Conservation (phyloP, 2,329 filamentous ascomycete genomes). For the Tricladium varicosporioides region DNA sequence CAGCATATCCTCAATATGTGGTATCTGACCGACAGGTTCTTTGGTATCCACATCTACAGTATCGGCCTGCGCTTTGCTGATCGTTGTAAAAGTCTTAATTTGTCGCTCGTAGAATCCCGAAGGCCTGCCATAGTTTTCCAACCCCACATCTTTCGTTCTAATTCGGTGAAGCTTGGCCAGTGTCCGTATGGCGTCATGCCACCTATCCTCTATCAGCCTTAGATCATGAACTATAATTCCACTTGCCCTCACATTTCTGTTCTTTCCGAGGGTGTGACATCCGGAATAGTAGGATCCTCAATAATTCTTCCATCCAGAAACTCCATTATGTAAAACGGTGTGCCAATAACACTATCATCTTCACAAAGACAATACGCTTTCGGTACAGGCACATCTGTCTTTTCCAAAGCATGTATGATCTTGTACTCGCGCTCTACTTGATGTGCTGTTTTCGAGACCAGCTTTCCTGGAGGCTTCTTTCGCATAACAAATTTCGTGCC, state of each 20-base stretch:
- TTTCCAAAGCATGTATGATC: slow-evolving; percentile 78
- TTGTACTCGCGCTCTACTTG: slow-evolving; percentile 95
- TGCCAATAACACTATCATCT: slow-evolving; percentile 76
- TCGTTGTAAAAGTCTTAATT: slow-evolving; percentile 75
- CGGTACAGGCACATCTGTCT: slow-evolving; percentile 82
- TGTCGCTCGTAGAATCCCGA: slow-evolving; percentile 83
- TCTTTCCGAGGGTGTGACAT: slow-evolving; percentile 65
- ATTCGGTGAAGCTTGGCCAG: slow-evolving; percentile 84
- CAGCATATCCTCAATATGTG: slow-evolving; percentile 78
- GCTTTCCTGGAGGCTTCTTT: slow-evolving; percentile 95
- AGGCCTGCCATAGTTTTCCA: slow-evolving; percentile 71
- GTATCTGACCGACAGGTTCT: slow-evolving; percentile 75
- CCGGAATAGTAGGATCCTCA: slow-evolving; percentile 81
- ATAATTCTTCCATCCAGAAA: slow-evolving; percentile 93
- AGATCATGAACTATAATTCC: background rate
- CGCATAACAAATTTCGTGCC: slow-evolving; percentile 80
- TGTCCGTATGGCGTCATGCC: slow-evolving; percentile 79
- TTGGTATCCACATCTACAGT: slow-evolving; percentile 75
- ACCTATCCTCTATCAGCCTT: slow-evolving; percentile 45
- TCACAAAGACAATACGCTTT: slow-evolving; percentile 82
- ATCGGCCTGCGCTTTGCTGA: slow-evolving; percentile 74
- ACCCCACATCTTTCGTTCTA: slow-evolving; percentile 60
- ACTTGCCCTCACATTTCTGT: slow-evolving; percentile 59
- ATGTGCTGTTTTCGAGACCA: slow-evolving; percentile 91
- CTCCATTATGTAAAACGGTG: slow-evolving; percentile 96